A percentile compares a stretch with the other conserved stretches of the same genome.
Evolutionary conservation across 352 stramenopile genomes (phyloP).

Genomic region (Pythium brachiatum): DNA sequence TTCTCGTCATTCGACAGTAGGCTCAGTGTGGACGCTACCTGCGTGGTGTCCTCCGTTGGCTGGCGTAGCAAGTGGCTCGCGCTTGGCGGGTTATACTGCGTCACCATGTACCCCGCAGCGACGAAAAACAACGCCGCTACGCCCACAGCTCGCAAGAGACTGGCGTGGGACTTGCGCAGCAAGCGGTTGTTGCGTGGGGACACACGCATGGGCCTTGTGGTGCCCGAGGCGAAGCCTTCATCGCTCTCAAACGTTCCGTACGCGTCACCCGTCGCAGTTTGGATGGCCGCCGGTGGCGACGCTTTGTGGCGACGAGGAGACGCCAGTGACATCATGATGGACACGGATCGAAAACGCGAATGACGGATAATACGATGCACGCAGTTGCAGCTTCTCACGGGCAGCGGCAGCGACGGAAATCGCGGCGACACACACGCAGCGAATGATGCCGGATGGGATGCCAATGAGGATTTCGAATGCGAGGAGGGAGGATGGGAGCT

Average conservation of each 20-base stretch:
- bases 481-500: not conserved
- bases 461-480: not conserved
- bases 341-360: constrained; percentile 4
- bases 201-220: constrained; percentile 6
- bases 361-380: not conserved
- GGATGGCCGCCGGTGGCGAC: constrained; percentile 4
- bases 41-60: not conserved
- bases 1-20: constrained; percentile 18
- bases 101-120: constrained; percentile 26
- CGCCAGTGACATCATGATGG: constrained; percentile 18
- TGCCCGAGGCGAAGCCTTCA: not conserved
- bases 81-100: constrained; percentile 5
- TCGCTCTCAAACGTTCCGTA: constrained; percentile 46
- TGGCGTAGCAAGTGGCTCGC: constrained; percentile 3
- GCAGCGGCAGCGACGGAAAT: not conserved
- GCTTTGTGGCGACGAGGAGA: constrained; percentile 9
- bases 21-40: no score
- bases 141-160: constrained; percentile 15
- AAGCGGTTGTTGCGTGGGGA: constrained; percentile 18
- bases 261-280: constrained; percentile 22
- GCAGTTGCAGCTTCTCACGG: not conserved
- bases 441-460: not conserved
- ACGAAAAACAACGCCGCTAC: constrained; percentile 36
- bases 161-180: not conserved
- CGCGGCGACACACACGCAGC: not conserved